These are phyloP conservation scores for Haplosporangium gracile DNA, from an alignment of 192 early-diverging fungal genomes.

Conservation along the genomic window DNA sequence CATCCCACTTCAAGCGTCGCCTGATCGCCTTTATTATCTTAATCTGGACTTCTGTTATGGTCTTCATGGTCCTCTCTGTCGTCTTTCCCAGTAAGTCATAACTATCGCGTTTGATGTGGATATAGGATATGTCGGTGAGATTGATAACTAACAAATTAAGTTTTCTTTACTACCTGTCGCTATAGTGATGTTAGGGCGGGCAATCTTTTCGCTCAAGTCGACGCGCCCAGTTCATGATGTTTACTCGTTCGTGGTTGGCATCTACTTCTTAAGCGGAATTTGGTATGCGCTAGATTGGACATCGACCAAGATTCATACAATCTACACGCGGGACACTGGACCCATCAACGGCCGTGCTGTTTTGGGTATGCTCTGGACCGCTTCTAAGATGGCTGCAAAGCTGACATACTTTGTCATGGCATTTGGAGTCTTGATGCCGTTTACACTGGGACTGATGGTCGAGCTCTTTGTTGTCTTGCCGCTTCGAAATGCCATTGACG, in stretches of 20 bases:
- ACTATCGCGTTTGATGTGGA: neutral
- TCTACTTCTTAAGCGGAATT: constrained; percentile 63
- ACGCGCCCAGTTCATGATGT: constrained; percentile 81
- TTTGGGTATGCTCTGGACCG: constrained; percentile 18
- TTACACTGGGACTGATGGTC: constrained; percentile 75
- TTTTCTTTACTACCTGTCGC: neutral
- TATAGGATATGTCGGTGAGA: neutral
- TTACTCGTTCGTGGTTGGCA: constrained; percentile 78
- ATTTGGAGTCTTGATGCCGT: constrained; percentile 77
- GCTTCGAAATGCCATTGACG: constrained; percentile 56
- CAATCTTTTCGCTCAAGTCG: constrained; percentile 57
- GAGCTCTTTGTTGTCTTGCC: constrained; percentile 82
- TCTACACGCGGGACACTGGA: constrained; percentile 21
- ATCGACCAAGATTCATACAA: constrained; percentile 23
- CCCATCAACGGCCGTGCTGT: constrained; percentile 37
- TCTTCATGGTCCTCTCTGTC: constrained; percentile 61
- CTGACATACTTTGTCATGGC: constrained; percentile 63
- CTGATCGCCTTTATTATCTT: constrained; percentile 63
- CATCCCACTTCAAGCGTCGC: constrained; percentile 73
- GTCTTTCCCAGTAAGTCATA: constrained; percentile 60
- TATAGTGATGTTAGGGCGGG: constrained; percentile 73
- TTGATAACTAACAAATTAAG: neutral
- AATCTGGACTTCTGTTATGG: constrained; percentile 65
- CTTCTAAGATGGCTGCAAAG: constrained; percentile 48
- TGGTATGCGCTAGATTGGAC: constrained; percentile 46